phyloP scores from a whole-genome alignment of 306 rosid genomes.

The Geum urbanum region DNA sequence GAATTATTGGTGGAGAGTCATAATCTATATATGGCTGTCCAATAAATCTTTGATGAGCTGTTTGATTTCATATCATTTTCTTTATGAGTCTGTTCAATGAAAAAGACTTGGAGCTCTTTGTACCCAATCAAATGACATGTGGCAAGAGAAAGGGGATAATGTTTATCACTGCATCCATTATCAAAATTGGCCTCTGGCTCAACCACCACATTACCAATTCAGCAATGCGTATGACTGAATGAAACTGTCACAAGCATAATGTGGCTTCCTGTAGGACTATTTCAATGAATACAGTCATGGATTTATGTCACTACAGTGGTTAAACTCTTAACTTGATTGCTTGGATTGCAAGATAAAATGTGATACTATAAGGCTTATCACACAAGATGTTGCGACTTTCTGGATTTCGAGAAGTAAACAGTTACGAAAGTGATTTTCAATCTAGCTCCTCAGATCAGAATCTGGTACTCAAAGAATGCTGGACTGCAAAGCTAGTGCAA shows the following conservation, averaged over 20 bases:
- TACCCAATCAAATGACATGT: background rate
- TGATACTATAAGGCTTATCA: no score
- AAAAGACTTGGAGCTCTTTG: background rate
- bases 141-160: background rate
- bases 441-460: no score
- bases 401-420: no score
- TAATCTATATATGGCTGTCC: conserved; percentile 25
- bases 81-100: background rate
- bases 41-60: background rate
- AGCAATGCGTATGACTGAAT: background rate
- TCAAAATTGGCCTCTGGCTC: background rate
- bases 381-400: no score
- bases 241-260: background rate
- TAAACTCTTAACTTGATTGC: no score
- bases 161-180: background rate
- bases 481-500: no score
- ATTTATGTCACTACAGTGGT: no score
- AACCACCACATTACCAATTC: background rate
- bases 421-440: no score
- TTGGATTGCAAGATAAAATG: no score
- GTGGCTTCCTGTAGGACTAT: background rate
- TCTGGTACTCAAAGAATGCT: no score
- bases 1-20: conserved; percentile 46
- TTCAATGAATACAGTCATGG: background rate
- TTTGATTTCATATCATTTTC: background rate